Conservation (phyloP, 2,329 filamentous ascomycete species). For the Cercospora zeae-maydis region DNA sequence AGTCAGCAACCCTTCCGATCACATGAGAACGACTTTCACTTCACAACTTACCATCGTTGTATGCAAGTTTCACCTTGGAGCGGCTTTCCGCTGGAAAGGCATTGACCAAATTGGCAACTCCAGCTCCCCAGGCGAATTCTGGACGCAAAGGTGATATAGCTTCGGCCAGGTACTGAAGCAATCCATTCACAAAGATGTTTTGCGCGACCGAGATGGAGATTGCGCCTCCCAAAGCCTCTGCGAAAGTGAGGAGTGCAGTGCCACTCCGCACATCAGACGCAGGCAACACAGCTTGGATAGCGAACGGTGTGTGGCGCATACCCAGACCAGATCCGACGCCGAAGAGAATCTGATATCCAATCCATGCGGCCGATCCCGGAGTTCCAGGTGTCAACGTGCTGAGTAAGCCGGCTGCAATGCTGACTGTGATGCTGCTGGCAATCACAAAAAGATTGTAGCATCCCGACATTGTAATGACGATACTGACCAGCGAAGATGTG, state of each 20-base stretch:
- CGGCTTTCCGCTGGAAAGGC: constrained; percentile 50
- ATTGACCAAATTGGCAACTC: constrained; percentile 58
- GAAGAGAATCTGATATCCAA: constrained; percentile 36
- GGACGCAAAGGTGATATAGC: constrained; percentile 45
- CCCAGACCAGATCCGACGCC: constrained; percentile 46
- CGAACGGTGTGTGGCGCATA: constrained; percentile 48
- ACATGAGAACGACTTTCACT: neutral
- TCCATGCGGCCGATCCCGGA: too few species aligned
- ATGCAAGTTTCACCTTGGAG: constrained; percentile 56
- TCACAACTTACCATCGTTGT: constrained; percentile 49
- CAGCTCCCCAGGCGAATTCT: constrained; percentile 43
- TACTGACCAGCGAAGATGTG: constrained; percentile 42
- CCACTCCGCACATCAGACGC: constrained; percentile 45
- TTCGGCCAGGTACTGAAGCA: constrained; percentile 40
- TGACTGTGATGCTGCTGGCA: constrained; percentile 40
- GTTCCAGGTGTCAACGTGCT: too few species aligned
- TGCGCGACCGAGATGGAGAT: constrained; percentile 50
- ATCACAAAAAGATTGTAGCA: constrained; percentile 53
- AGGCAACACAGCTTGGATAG: constrained; percentile 46
- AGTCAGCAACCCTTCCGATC: neutral
- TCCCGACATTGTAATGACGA: constrained; percentile 41
- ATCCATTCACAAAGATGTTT: constrained; percentile 50
- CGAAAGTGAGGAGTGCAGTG: constrained; percentile 49
- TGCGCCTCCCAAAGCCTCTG: constrained; percentile 47
- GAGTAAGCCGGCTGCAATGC: constrained; percentile 39